Percentiles rank a stretch among this genome's conserved stretches.
Conservation (phyloP, 257 asterid genomes). For the Paraleonurus japonicus region DNA sequence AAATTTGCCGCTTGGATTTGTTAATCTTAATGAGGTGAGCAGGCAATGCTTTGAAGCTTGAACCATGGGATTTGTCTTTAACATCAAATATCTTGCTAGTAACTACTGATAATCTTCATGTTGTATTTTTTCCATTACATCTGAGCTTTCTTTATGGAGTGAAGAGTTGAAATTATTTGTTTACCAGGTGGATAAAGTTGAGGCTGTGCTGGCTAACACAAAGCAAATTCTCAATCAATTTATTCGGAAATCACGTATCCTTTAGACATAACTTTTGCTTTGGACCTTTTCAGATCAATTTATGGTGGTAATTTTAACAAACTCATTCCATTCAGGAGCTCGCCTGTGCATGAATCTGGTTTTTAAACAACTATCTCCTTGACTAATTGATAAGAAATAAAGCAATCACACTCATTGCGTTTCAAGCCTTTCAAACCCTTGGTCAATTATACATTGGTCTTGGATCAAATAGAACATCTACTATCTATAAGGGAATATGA, state of each 20-base stretch:
- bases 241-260: constrained; percentile 87
- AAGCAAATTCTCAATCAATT: constrained; percentile 88
- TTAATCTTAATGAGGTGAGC: constrained; percentile 67
- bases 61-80: constrained; percentile 18
- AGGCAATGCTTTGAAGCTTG: constrained; percentile 12
- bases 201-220: constrained; percentile 89
- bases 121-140: constrained; percentile 1
- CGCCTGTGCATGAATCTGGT: neutral
- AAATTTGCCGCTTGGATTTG: constrained; percentile 78
- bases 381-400: constrained; percentile 56
- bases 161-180: constrained; percentile 20
- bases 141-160: constrained; percentile 18
- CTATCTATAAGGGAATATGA: constrained; percentile 53
- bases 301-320: neutral
- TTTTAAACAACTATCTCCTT: constrained; percentile 41
- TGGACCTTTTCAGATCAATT: neutral
- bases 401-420: constrained; percentile 56
- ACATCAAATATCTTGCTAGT: neutral
- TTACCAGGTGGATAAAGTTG: constrained; percentile 75
- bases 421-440: constrained; percentile 92
- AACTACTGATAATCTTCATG: neutral
- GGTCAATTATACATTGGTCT: constrained; percentile 42
- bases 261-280: constrained; percentile 17
- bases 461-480: constrained; percentile 69
- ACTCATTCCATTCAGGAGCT: neutral